A percentile compares a stretch with the other conserved stretches of the same genome.
Conservation (phyloP, 2,329 filamentous ascomycete species). For the Diplodia mutila region DNA sequence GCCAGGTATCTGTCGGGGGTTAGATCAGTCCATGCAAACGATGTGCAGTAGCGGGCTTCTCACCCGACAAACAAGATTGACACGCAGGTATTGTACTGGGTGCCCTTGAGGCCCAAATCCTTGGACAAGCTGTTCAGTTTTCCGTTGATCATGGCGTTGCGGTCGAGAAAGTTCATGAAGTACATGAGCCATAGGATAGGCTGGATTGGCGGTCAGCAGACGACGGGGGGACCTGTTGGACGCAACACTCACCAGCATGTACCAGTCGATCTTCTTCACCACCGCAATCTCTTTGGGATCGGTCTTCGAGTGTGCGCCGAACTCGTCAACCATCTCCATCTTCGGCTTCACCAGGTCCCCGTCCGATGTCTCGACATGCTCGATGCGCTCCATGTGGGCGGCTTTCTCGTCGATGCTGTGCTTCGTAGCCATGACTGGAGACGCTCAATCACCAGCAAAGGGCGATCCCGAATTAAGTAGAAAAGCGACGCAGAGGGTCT, state of each 20-base stretch:
- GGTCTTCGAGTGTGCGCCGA: slow-evolving; percentile 41
- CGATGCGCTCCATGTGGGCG: slow-evolving; percentile 10
- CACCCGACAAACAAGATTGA: slow-evolving; percentile 63
- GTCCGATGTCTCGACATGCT: slow-evolving; percentile 9
- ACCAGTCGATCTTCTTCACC: slow-evolving; percentile 38
- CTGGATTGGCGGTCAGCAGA: slow-evolving; percentile 6
- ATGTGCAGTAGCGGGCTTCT: slow-evolving; percentile 32
- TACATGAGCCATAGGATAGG: slow-evolving; percentile 50
- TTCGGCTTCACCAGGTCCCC: slow-evolving; percentile 11
- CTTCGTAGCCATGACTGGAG: slow-evolving; percentile 5
- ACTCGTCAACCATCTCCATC: slow-evolving; percentile 37
- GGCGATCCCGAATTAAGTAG: neutral
- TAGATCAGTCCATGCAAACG: slow-evolving; percentile 56
- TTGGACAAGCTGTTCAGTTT: slow-evolving; percentile 64
- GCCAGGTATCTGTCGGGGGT: slow-evolving; percentile 35
- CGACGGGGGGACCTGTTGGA: no score
- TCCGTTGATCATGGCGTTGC: slow-evolving; percentile 68
- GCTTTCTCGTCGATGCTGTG: neutral
- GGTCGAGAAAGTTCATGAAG: slow-evolving; percentile 48
- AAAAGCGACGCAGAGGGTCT: neutral
- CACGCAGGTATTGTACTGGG: slow-evolving; percentile 48
- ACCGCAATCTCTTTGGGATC: slow-evolving; percentile 40
- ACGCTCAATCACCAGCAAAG: neutral
- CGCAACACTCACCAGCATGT: slow-evolving; percentile 31
- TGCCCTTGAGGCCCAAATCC: slow-evolving; percentile 42